Evolutionary conservation across 768 basidiomycete species (phyloP).

Genomic region (Lactifluus piperatus): DNA sequence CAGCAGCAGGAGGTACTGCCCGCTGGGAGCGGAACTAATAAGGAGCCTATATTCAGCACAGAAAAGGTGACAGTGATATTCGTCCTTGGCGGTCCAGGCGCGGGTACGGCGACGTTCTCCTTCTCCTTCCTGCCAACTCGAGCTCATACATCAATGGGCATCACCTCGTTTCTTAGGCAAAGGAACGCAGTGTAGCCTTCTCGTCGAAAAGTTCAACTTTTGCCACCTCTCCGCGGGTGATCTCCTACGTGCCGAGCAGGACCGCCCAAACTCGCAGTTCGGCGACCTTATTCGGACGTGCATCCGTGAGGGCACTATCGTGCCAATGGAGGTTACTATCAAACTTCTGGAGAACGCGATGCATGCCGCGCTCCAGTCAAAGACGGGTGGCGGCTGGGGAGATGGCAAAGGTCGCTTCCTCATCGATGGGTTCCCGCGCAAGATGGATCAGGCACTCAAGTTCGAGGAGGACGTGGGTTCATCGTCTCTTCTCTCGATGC

Average conservation of each 20-base stretch:
- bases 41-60: slow-evolving; percentile 43
- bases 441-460: slow-evolving; percentile 94
- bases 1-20: no score
- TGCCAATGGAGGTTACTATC: slow-evolving; percentile 95
- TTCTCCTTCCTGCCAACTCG: background rate
- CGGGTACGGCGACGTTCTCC: slow-evolving; percentile 44
- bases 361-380: slow-evolving; percentile 42
- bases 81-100: slow-evolving; percentile 95
- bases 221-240: slow-evolving; percentile 98
- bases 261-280: slow-evolving; percentile 72
- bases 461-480: slow-evolving; percentile 81
- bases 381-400: slow-evolving; percentile 51
- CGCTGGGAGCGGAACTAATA: background rate
- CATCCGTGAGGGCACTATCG: slow-evolving; percentile 89
- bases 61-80: slow-evolving; percentile 81
- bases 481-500: background rate
- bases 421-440: slow-evolving; percentile 94
- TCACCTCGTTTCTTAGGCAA: slow-evolving; percentile 50
- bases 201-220: slow-evolving; percentile 81
- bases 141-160: background rate
- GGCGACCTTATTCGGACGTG: slow-evolving; percentile 79
- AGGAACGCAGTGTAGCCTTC: slow-evolving; percentile 84
- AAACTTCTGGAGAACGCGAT: slow-evolving; percentile 94
- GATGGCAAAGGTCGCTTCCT: slow-evolving; percentile 78
- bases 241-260: slow-evolving; percentile 89